These are phyloP conservation scores for Fusarium chlamydosporum DNA, from an alignment of 2,329 filamentous ascomycete genomes.

Conservation along the genomic window DNA sequence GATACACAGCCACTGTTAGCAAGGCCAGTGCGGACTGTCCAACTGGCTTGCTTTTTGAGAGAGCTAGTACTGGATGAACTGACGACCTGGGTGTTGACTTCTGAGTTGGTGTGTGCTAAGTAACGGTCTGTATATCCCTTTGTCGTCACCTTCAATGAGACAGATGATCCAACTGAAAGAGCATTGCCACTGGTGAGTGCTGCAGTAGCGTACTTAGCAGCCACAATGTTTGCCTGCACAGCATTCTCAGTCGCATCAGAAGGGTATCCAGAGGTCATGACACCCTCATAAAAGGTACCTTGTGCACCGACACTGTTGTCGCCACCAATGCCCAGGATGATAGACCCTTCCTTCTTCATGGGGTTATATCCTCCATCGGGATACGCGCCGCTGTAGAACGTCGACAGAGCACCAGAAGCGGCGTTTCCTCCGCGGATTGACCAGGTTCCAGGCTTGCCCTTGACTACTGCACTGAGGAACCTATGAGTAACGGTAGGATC, in stretches of 20 bases:
- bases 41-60: slow-evolving; percentile 30
- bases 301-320: slow-evolving; percentile 31
- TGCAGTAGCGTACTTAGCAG: slow-evolving; percentile 26
- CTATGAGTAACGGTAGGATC: slow-evolving; percentile 20
- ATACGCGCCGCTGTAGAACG: slow-evolving; percentile 26
- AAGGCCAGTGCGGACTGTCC: slow-evolving; percentile 27
- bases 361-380: slow-evolving; percentile 29
- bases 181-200: slow-evolving; percentile 12
- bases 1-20: slow-evolving; percentile 33
- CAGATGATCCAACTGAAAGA: slow-evolving; percentile 21
- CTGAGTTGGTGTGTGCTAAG: slow-evolving; percentile 16
- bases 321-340: slow-evolving; percentile 27
- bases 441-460: slow-evolving; percentile 28
- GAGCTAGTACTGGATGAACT: slow-evolving; percentile 11
- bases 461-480: slow-evolving; percentile 17
- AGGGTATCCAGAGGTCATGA: slow-evolving; percentile 20
- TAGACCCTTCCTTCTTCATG: slow-evolving; percentile 27
- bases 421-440: slow-evolving; percentile 29
- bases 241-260: slow-evolving; percentile 32
- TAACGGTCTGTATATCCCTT: slow-evolving; percentile 25
- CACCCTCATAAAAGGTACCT: slow-evolving; percentile 30
- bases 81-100: slow-evolving; percentile 27
- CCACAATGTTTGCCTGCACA: slow-evolving; percentile 30
- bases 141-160: slow-evolving; percentile 22
- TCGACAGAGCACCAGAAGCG: slow-evolving; percentile 16